Percentiles rank a stretch among this genome's conserved stretches.
Conservation (phyloP, 2,329 filamentous ascomycete species). For the Aschersonia sp. region DNA sequence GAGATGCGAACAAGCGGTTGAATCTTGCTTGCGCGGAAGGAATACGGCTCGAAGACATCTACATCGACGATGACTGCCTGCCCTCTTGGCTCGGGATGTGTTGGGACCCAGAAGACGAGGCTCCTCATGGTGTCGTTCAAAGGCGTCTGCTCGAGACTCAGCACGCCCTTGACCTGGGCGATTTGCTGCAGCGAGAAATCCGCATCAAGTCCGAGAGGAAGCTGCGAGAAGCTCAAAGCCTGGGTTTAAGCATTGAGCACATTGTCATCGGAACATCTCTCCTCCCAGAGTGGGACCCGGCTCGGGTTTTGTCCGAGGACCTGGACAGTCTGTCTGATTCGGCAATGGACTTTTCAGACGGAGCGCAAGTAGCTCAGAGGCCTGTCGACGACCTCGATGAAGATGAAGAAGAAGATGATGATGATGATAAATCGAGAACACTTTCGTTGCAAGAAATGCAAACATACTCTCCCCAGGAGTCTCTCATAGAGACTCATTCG, state of each 20-base stretch:
- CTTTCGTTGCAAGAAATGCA: too few relatives aligned
- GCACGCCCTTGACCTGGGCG: constrained; percentile 7
- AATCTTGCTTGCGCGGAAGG: constrained; percentile 8
- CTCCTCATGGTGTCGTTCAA: constrained; percentile 13
- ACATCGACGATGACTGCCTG: constrained; percentile 15
- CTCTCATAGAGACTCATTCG: too few relatives aligned
- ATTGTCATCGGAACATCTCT: constrained; percentile 12
- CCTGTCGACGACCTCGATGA: too few relatives aligned
- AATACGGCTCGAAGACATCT: constrained; percentile 7
- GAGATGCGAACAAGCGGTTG: constrained; percentile 10
- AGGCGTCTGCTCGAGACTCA: constrained; percentile 7
- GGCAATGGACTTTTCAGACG: background rate
- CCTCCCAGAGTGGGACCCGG: constrained; percentile 14
- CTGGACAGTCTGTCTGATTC: background rate
- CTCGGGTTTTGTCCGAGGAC: too few relatives aligned
- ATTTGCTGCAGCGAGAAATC: constrained; percentile 8
- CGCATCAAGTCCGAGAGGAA: constrained; percentile 12
- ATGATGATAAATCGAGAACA: too few relatives aligned
- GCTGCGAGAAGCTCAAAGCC: constrained; percentile 10
- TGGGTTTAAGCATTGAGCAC: constrained; percentile 8
- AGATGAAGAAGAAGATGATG: too few relatives aligned
- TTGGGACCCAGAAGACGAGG: constrained; percentile 11
- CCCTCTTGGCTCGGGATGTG: constrained; percentile 11
- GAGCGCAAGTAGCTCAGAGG: background rate
- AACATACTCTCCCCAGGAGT: too few relatives aligned